A percentile compares a stretch with the other conserved stretches of the same genome.
Conservation (phyloP, 148 eudicot genomes). For the Heliamphora exappendiculata region DNA sequence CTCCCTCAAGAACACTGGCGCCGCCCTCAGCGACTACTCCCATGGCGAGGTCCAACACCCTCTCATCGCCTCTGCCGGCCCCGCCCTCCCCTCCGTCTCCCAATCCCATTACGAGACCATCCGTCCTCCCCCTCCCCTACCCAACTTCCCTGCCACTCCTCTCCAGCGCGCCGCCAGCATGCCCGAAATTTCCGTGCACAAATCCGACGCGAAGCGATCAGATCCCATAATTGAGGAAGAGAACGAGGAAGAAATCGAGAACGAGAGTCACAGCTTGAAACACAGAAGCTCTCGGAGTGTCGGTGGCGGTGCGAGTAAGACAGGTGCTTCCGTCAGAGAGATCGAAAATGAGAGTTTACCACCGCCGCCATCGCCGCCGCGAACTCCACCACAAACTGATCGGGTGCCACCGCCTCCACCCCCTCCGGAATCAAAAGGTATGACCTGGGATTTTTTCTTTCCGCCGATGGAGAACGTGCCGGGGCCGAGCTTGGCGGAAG, state of each 20-base stretch:
- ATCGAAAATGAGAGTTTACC: constrained; percentile 15
- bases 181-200: constrained; percentile 51
- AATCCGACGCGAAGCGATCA: constrained; percentile 16
- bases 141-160: constrained; percentile 27
- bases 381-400: constrained; percentile 17
- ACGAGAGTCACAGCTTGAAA: constrained; percentile 26
- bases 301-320: neutral
- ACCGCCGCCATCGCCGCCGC: constrained; percentile 30
- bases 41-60: constrained; percentile 42
- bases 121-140: constrained; percentile 22
- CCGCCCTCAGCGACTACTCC: constrained; percentile 70
- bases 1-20: constrained; percentile 73
- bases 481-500: constrained; percentile 48
- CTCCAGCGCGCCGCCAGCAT: constrained; percentile 67
- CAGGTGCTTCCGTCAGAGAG: neutral
- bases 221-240: constrained; percentile 50
- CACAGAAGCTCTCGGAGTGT: constrained; percentile 13
- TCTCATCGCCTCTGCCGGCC: constrained; percentile 9
- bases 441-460: constrained; percentile 62
- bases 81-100: constrained; percentile 1
- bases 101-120: neutral
- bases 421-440: constrained; percentile 21
- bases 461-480: constrained; percentile 43
- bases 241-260: constrained; percentile 33
- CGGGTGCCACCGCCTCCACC: constrained; percentile 19